phyloP scores from a whole-genome alignment of 148 eudicot genomes.

The Salicornia ramosissima region DNA sequence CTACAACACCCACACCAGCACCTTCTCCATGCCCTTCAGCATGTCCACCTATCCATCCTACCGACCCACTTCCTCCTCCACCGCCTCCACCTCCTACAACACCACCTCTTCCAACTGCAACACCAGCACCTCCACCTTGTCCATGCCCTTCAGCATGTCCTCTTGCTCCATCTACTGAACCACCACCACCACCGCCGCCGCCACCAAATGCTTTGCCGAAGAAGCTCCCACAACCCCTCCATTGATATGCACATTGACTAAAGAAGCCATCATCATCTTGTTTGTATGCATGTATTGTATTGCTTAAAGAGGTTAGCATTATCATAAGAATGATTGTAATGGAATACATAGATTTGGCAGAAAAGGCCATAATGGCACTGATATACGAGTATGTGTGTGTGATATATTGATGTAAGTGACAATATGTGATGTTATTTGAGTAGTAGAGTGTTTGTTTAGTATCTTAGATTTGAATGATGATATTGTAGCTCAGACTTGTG shows the following conservation, averaged over 20 bases:
- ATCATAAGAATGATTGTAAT: no score
- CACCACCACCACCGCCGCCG: constrained; percentile 18
- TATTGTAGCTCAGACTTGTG: constrained; percentile 5
- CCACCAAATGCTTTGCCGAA: constrained; percentile 16
- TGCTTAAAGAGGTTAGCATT: no score
- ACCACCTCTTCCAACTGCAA: background rate
- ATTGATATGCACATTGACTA: constrained; percentile 18
- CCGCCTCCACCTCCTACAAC: constrained; percentile 6
- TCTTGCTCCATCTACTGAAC: background rate
- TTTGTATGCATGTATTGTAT: background rate
- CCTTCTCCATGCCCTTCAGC: constrained; percentile 21
- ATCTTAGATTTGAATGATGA: background rate
- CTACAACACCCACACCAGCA: constrained; percentile 23
- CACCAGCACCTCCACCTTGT: constrained; percentile 18
- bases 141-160: constrained; percentile 24
- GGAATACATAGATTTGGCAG: no score
- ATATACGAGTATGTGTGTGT: no score
- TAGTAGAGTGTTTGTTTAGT: background rate
- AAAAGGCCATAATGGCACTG: no score
- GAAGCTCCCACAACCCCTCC: constrained; percentile 36
- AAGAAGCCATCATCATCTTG: background rate
- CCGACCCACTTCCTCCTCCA: constrained; percentile 3
- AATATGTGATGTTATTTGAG: background rate
- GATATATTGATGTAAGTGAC: no score
- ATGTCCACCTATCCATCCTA: constrained; percentile 15